Evolutionary conservation across 2,329 filamentous ascomycete species (phyloP), one percentile per base, ranked within the genome.

Genomic region (Botryotinia narcissicola): DNA sequence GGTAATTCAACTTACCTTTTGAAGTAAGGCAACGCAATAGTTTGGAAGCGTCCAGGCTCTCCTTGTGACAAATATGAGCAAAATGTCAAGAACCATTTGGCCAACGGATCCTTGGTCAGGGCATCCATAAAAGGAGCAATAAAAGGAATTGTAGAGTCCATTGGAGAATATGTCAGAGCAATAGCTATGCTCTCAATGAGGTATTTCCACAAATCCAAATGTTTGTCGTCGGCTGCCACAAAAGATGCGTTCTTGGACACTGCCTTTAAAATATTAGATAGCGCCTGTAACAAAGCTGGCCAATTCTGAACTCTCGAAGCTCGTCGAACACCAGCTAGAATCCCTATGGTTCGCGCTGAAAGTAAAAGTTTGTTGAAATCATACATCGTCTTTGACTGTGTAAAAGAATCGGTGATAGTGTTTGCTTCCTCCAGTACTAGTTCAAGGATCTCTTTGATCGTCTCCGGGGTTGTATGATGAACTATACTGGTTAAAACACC

Each of bases 401-500:
- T 78, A 57, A 84, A 83, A 1, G 81, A 77, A 51, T 84, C 82
- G 2, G 82, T 81, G 1, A 82, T 75, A 59, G 84, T 82, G 40
- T 78, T 76, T 46, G 81, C 78, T 68, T 86, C 84, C 35, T 89
- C 86, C 51, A 89, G 81, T 6, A 97, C 84, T 3, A 88, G 84
- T 10, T 90, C 87, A 25, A 92, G 83, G 0, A 97, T 84, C 5
- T 91, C 88, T 68, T 85, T 84, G 80, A 98, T 95, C 0, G 91
- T 93, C 44, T 93, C 91, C 1, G 87, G 82, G 70, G 89, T 92
- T 1, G 93, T 92, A 80, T 97, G 92, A 81, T 99, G 96, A 69
- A 97, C 90, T 44, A 94, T 84, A 78, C 92, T 95, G 9, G 92
- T 93, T 54, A 98, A 81, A 40, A 95, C 88, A 40, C 95, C 95